These are phyloP conservation scores for Gymnopilus junonius DNA, from an alignment of 768 basidiomycete genomes.

Conservation along the genomic window DNA sequence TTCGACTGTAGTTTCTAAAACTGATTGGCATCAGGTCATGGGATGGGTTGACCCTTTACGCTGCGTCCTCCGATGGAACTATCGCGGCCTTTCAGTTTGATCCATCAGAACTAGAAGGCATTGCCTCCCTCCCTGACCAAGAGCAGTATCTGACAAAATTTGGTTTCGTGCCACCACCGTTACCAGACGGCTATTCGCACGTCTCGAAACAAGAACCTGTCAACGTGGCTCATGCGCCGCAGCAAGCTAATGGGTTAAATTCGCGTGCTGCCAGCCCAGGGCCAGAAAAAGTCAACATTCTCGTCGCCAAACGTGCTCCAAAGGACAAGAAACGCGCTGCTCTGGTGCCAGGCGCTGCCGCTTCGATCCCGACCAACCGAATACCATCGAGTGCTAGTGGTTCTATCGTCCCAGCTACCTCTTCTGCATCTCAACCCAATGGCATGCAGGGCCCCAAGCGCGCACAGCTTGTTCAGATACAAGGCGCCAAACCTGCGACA, in stretches of 20 bases:
- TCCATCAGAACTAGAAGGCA: constrained; percentile 77
- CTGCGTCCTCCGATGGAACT: constrained; percentile 95
- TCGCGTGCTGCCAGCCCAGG: constrained; percentile 33
- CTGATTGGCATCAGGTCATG: constrained; percentile 65
- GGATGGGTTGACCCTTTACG: constrained; percentile 92
- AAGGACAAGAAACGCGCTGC: constrained; percentile 62
- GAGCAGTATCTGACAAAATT: constrained; percentile 84
- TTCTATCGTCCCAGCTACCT: constrained; percentile 24
- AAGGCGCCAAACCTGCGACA: constrained; percentile 25
- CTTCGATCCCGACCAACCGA: constrained; percentile 16
- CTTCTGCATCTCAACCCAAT: constrained; percentile 24
- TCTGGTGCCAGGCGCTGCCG: constrained; percentile 19
- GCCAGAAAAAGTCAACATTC: constrained; percentile 69
- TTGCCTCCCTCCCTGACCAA: constrained; percentile 74
- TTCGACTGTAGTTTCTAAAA: constrained; percentile 7
- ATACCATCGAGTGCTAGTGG: constrained; percentile 15
- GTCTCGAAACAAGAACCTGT: constrained; percentile 36
- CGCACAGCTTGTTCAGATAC: constrained; percentile 35
- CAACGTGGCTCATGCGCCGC: constrained; percentile 33
- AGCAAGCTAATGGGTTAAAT: constrained; percentile 41
- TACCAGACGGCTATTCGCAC: constrained; percentile 77
- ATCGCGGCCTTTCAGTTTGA: constrained; percentile 89
- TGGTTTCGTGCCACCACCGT: constrained; percentile 67
- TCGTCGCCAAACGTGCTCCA: constrained; percentile 72
- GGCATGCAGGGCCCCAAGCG: constrained; percentile 38